Base-by-base conservation (phyloP, 2,329 filamentous ascomycete genomes). In the Ceratocystis harringtonii region DNA sequence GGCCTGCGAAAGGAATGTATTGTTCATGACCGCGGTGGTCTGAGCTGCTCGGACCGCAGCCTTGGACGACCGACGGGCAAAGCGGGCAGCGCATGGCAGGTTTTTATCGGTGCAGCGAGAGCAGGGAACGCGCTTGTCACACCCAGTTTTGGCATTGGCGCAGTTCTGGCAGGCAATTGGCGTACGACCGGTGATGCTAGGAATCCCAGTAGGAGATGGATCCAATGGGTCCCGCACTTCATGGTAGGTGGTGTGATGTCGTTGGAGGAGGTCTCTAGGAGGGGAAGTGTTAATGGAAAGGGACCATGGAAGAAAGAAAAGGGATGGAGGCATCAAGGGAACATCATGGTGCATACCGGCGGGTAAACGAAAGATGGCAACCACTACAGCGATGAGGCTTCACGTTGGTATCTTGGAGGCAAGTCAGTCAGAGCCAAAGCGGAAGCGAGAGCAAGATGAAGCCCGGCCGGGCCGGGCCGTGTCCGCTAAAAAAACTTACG, bases 161-260 rank as follows among this genome's bases (percentile, higher is more conserved):
- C 75, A 76, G 64, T 70, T 72, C 67, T 75, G 71, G 68, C 75
- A 77, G 43, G 69, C 80, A 78, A 72, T 72, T 25, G 71, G 71
- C 6, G 70, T 72, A 76, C 67, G 74, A 70, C 73, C 78, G 69
- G 73, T 74, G 12, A 79, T 70, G 0, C 76, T 76, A 3, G 76
- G 75, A 2, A 77, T 72, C n/a, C 75, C 75, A 15, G 76, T 78
- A 0, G 78, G 74, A 8, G 75, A 69, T 2, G 77, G 74, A 57
- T 79, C 77, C 74, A 78, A 76, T 0, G 77, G 76, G 63, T 79
- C 77, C 69, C 76, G 75, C 5, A 74, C 75, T 70, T 80, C 78
- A 72, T 81, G 80, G 68, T 81, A 81, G 32, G 78, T 80, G 2
- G 75, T 74, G 66, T 80, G 75, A 66, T 81, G 79, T 70, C 79